Base-by-base conservation (phyloP, 768 basidiomycete genomes). In the Chalciporus pseudorubinellus region DNA sequence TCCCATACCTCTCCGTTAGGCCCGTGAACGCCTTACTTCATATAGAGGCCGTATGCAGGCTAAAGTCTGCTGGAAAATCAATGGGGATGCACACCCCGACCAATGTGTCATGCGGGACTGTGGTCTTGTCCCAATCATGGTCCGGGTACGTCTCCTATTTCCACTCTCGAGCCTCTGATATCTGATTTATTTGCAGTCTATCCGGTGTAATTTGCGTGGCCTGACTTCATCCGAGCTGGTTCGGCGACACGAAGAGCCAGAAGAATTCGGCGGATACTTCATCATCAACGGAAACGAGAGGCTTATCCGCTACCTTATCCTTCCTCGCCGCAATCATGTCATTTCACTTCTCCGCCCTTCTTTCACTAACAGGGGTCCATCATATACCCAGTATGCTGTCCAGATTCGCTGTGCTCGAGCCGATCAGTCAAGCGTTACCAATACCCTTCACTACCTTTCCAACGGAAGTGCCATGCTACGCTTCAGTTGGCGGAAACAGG, bases 241-340 rank as follows among this genome's bases (percentile, higher is more conserved):
- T 50, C 74, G 76, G 50, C 86, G 87, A 55, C 89, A 95, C 66
- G 97, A 99, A 77, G 97, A 99, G 63, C 86, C 97, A 1, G 93
- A 97, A 72, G 97, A 98, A 70, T 98, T 98, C 64, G 97, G 97
- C 46, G 97, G 95, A 24, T 98, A 99, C 72, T 99, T 99, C 66
- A 82, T 99, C 65, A 85, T 99, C 70, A 99, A 99, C 69, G 97
- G 97, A 55, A 98, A 98, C 72, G 97, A 99, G 73, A 92, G 94
- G 73, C 83, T 99, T 56, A 95, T 99, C 59, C 92, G 97, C 56
- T 98, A 94, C 73, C 85, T 98, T 66, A 94, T 98, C 63, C 80
- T 99, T 34, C 95, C 95, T 12, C 87, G 97, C 22, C 82, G 97
- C 47, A 93, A 98, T 66, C 93, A 98, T 73, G 93, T 92, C 62